Evolutionary conservation across 345 rosid species (phyloP).

Genomic region (Brassica rapa): DNA sequence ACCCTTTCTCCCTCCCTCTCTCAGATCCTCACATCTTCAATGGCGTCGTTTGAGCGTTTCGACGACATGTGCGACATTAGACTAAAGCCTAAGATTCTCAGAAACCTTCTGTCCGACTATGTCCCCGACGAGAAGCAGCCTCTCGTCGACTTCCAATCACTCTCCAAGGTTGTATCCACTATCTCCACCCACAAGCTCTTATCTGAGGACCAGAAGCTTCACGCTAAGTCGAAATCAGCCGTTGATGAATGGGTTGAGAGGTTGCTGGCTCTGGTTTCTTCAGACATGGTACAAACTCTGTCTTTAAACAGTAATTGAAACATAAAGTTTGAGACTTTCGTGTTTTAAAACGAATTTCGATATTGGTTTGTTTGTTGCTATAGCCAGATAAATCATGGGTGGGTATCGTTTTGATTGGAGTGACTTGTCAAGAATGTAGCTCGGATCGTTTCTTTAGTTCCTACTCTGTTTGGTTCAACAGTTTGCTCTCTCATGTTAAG

Average conservation of each 20-base stretch:
- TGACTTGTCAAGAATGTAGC: slow-evolving; percentile 76
- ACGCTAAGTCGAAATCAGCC: slow-evolving; percentile 56
- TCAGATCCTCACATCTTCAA: slow-evolving; percentile 24
- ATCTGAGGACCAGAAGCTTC: slow-evolving; percentile 55
- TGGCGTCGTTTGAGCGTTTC: slow-evolving; percentile 50
- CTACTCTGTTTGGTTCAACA: slow-evolving; percentile 65
- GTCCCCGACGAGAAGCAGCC: slow-evolving; percentile 68
- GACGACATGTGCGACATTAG: slow-evolving; percentile 54
- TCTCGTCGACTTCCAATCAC: slow-evolving; percentile 37
- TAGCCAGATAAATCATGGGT: slow-evolving; percentile 90
- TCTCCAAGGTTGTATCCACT: slow-evolving; percentile 48
- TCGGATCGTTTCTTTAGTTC: slow-evolving; percentile 63
- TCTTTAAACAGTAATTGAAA: neutral
- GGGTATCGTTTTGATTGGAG: slow-evolving; percentile 73
- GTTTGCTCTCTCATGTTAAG: slow-evolving; percentile 61
- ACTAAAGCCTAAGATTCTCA: slow-evolving; percentile 64
- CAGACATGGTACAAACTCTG: slow-evolving; percentile 49
- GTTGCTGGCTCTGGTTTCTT: slow-evolving; percentile 49
- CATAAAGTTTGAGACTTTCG: neutral
- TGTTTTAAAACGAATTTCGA: neutral
- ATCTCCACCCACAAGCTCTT: slow-evolving; percentile 57
- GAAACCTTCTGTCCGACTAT: slow-evolving; percentile 50
- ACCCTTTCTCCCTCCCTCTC: neutral
- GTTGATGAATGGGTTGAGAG: slow-evolving; percentile 71
- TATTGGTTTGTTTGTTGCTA: slow-evolving; percentile 7